A percentile compares a stretch with the other conserved stretches of the same genome.
phyloP scores from a whole-genome alignment of 2,329 filamentous ascomycete genomes.

The Ascochyta fabae region DNA sequence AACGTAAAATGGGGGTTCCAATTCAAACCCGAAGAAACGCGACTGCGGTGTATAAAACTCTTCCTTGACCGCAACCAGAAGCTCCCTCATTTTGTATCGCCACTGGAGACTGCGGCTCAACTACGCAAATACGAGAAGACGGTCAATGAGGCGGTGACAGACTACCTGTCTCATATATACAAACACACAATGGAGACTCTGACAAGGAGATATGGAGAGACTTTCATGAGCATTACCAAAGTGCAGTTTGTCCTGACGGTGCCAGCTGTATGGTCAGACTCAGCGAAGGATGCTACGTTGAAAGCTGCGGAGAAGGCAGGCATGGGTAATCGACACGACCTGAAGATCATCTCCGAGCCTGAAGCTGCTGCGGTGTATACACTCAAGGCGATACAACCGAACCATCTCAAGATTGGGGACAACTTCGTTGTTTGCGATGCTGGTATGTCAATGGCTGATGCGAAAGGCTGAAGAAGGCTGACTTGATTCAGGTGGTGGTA shows the following conservation, averaged over 20 bases:
- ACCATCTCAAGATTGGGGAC: slow-evolving; percentile 71
- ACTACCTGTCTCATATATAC: slow-evolving; percentile 79
- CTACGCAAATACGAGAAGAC: slow-evolving; percentile 77
- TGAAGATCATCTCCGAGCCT: slow-evolving; percentile 80
- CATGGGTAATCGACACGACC: slow-evolving; percentile 72
- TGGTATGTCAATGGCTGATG: slow-evolving; percentile 30
- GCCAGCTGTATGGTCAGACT: slow-evolving; percentile 83
- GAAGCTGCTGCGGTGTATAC: slow-evolving; percentile 83
- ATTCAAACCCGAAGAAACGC: slow-evolving; percentile 77
- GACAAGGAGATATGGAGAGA: slow-evolving; percentile 75
- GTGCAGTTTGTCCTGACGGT: slow-evolving; percentile 78
- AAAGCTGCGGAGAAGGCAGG: slow-evolving; percentile 79
- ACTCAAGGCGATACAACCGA: slow-evolving; percentile 78
- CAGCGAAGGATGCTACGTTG: slow-evolving; percentile 82
- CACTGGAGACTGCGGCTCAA: slow-evolving; percentile 77
- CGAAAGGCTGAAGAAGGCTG: slow-evolving; percentile 1
- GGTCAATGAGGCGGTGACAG: slow-evolving; percentile 78
- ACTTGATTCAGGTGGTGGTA: slow-evolving; percentile 56
- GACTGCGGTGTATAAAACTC: slow-evolving; percentile 82
- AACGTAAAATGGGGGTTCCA: slow-evolving; percentile 79
- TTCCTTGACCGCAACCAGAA: slow-evolving; percentile 83
- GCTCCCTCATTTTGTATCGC: slow-evolving; percentile 79
- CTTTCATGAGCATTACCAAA: slow-evolving; percentile 77
- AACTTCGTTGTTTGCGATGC: slow-evolving; percentile 66
- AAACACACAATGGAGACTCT: slow-evolving; percentile 80